Percentiles rank a stretch among this genome's conserved stretches.
Evolutionary conservation across 2,329 filamentous ascomycete genomes (phyloP).

Genomic region (Penicillium griseofulvum): DNA sequence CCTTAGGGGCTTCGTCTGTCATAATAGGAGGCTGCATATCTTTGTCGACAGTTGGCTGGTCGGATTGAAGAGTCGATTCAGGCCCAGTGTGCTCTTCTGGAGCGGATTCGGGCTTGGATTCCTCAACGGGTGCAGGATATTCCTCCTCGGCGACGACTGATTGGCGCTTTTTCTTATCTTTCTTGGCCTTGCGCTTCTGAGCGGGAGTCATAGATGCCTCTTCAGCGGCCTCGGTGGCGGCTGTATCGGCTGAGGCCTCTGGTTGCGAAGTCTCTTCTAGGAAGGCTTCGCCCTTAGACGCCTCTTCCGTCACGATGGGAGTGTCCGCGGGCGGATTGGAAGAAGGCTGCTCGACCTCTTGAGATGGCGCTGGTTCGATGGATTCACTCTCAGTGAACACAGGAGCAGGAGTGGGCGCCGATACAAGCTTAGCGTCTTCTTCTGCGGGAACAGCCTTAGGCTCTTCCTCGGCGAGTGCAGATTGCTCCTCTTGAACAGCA

Average conservation of each 20-base stretch:
- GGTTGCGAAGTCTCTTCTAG: neutral
- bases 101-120: neutral
- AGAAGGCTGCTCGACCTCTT: neutral
- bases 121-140: neutral
- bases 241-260: conserved; percentile 1
- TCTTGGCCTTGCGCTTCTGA: conserved; percentile 21
- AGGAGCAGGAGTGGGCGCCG: neutral
- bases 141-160: conserved; percentile 5
- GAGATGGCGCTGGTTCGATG: neutral
- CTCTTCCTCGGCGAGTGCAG: conserved; percentile 3
- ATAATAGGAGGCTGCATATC: neutral
- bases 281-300: neutral
- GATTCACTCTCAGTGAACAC: neutral
- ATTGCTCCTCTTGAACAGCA: neutral
- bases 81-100: neutral
- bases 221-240: neutral
- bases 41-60: neutral
- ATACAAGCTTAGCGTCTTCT: neutral
- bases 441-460: neutral
- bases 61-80: neutral
- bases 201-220: conserved; percentile 16
- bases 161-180: conserved; percentile 24
- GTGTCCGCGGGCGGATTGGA: neutral
- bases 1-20: neutral
- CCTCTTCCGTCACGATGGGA: neutral